Percentiles rank a stretch among this genome's conserved stretches.
phyloP scores from a whole-genome alignment of 1,284 basidiomycete species.

The Cystobasidium slooffiae region DNA sequence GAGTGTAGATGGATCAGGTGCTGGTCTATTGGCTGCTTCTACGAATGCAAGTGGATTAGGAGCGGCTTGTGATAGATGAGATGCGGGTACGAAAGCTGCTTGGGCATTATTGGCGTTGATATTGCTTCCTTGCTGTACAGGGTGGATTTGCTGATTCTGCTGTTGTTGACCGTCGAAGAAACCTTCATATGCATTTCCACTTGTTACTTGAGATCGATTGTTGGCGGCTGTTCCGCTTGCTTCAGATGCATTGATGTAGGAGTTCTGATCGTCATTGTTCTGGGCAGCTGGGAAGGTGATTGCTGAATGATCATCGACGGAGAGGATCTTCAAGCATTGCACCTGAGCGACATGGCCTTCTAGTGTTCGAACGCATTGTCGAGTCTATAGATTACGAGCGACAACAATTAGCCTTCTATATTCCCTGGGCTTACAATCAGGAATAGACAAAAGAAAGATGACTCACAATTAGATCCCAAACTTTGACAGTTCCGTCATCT shows the following conservation, averaged over 20 bases:
- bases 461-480: conserved; percentile 73
- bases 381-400: too few relatives aligned
- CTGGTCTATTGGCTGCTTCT: conserved; percentile 32
- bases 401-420: too few relatives aligned
- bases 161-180: conserved; percentile 38
- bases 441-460: too few relatives aligned
- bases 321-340: conserved; percentile 82
- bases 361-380: conserved; percentile 82
- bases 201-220: conserved; percentile 40
- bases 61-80: conserved; percentile 28
- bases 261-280: conserved; percentile 27
- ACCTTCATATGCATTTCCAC: conserved; percentile 41
- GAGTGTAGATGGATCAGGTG: conserved; percentile 39
- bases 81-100: conserved; percentile 25
- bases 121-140: background rate
- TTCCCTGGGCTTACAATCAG: too few relatives aligned
- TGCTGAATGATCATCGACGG: conserved; percentile 33
- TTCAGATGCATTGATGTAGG: conserved; percentile 38
- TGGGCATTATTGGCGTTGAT: background rate
- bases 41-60: conserved; percentile 34
- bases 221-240: conserved; percentile 7
- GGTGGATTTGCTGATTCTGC: conserved; percentile 1
- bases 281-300: conserved; percentile 25
- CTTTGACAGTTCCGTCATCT: conserved; percentile 88
- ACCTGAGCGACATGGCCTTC: conserved; percentile 93